Conservation (phyloP, 2,329 filamentous ascomycete genomes). For the Aureobasidium lini region DNA sequence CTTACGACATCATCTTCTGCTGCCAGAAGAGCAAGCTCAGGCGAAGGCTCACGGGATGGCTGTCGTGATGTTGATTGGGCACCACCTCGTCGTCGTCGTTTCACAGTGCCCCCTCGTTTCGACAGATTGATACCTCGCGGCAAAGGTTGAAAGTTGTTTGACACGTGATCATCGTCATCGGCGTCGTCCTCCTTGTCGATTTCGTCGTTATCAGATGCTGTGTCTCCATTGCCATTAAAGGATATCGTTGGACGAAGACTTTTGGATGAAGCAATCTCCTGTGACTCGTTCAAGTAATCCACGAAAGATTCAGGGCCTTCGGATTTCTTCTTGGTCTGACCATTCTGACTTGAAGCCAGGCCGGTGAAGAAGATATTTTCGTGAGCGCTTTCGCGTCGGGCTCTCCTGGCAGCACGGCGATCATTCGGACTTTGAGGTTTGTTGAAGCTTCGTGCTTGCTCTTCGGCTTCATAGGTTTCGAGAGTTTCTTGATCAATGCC, state of each 20-base stretch:
- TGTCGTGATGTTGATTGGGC: slow-evolving; percentile 7
- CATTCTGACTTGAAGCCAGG: neutral
- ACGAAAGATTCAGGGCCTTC: neutral
- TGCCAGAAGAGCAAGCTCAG: slow-evolving; percentile 24
- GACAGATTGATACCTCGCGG: slow-evolving; percentile 4
- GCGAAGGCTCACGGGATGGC: slow-evolving; percentile 20
- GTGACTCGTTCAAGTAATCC: neutral
- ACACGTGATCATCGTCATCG: slow-evolving; percentile 9
- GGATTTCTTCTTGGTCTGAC: neutral
- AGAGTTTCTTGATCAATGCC: slow-evolving; percentile 5
- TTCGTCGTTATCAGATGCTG: slow-evolving; percentile 2
- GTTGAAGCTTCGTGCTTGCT: neutral
- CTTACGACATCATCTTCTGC: slow-evolving; percentile 26
- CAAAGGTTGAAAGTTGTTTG: neutral
- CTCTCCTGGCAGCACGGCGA: slow-evolving; percentile 4
- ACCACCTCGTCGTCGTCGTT: slow-evolving; percentile 9
- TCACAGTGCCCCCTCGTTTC: neutral
- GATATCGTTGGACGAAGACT: neutral
- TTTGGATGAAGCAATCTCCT: neutral
- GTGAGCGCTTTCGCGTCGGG: slow-evolving; percentile 6
- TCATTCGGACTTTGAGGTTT: slow-evolving; percentile 1
- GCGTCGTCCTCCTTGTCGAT: slow-evolving; percentile 1
- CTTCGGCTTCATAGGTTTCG: slow-evolving; percentile 1
- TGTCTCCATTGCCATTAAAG: neutral
- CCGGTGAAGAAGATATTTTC: neutral